These are phyloP conservation scores for Fusarium floridanum DNA, from an alignment of 2,329 filamentous ascomycete species.

Conservation along the genomic window DNA sequence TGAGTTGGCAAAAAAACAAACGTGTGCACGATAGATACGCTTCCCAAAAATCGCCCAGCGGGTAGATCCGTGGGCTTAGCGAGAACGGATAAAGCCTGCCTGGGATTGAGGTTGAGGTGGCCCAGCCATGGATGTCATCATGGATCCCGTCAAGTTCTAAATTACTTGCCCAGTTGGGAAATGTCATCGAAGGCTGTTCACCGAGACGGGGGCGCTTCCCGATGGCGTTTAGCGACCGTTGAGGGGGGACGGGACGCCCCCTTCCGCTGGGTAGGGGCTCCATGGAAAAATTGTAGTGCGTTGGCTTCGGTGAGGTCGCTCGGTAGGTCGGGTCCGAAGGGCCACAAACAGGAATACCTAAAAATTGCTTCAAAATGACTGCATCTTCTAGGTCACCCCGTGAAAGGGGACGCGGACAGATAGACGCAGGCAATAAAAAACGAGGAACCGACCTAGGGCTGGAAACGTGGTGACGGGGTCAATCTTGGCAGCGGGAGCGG, in stretches of 20 bases:
- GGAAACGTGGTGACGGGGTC: constrained; percentile 40
- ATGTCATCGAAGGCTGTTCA: constrained; percentile 23
- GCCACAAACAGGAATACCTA: constrained; percentile 26
- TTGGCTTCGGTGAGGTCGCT: constrained; percentile 18
- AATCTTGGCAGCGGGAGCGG: constrained; percentile 38
- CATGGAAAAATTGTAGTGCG: constrained; percentile 10
- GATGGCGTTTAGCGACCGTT: constrained; percentile 33
- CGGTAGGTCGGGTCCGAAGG: constrained; percentile 14
- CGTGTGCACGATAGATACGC: constrained; percentile 16
- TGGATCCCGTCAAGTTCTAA: background rate
- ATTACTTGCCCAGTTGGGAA: constrained; percentile 36
- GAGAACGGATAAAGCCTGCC: background rate
- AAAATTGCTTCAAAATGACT: constrained; percentile 15
- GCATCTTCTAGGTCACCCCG: constrained; percentile 17
- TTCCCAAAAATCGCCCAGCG: constrained; percentile 16
- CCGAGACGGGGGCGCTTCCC: constrained; percentile 24
- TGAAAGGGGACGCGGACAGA: background rate
- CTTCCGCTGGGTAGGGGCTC: constrained; percentile 33
- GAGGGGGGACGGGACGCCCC: constrained; percentile 28
- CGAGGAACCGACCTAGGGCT: constrained; percentile 30
- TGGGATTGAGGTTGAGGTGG: constrained; percentile 4
- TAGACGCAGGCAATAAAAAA: constrained; percentile 29
- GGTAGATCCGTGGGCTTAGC: constrained; percentile 39
- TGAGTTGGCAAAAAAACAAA: background rate
- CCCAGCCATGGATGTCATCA: background rate